Percentiles rank a stretch among this genome's conserved stretches.
Evolutionary conservation across 1,284 basidiomycete genomes (phyloP).

Genomic region (Leccinum cinnamomeum): DNA sequence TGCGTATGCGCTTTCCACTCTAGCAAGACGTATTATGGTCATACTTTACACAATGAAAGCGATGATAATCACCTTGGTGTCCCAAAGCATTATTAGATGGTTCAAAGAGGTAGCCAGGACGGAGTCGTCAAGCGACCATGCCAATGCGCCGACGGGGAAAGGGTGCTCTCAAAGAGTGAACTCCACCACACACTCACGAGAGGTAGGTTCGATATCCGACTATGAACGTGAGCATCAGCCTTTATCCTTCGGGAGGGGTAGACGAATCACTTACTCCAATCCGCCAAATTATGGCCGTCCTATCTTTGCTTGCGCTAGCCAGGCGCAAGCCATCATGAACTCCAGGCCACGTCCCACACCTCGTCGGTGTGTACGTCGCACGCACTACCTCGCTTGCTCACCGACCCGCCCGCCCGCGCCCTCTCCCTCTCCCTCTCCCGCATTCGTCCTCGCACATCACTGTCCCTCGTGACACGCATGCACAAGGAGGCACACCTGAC

Average conservation of each 20-base stretch:
- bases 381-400: too few relatives aligned
- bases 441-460: too few relatives aligned
- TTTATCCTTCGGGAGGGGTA: background rate
- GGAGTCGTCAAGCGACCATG: slow-evolving; percentile 89
- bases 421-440: too few relatives aligned
- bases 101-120: slow-evolving; percentile 83
- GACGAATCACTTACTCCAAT: slow-evolving; percentile 60
- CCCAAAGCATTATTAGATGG: slow-evolving; percentile 82
- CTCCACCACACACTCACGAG: slow-evolving; percentile 60
- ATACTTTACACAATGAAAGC: background rate
- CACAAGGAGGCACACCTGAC: too few relatives aligned
- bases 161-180: slow-evolving; percentile 72
- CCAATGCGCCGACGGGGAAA: slow-evolving; percentile 74
- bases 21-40: slow-evolving; percentile 32
- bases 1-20: slow-evolving; percentile 68
- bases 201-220: slow-evolving; percentile 50
- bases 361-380: too few relatives aligned
- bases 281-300: slow-evolving; percentile 87
- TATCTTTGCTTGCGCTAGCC: slow-evolving; percentile 88
- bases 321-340: slow-evolving; percentile 81
- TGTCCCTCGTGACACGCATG: too few relatives aligned
- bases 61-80: slow-evolving; percentile 61
- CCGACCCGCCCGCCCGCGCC: too few relatives aligned
- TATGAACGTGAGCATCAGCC: slow-evolving; percentile 26
- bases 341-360: slow-evolving; percentile 90